These are phyloP conservation scores for Candida vaughaniae DNA, from an alignment of 805 yeast species.

Conservation along the genomic window DNA sequence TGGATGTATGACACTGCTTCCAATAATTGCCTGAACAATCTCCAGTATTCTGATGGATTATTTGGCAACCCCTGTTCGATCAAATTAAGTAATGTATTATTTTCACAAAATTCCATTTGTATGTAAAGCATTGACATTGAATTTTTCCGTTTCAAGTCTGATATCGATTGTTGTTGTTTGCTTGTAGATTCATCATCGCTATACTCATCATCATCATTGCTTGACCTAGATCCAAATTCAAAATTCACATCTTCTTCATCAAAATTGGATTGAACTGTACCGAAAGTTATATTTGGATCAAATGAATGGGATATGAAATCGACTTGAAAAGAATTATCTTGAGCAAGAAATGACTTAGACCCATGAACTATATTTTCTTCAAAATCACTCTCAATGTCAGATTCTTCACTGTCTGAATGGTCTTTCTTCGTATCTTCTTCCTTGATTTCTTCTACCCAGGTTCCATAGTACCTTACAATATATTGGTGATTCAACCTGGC, in stretches of 20 bases:
- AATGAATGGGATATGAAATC: conserved; percentile 71
- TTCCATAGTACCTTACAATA: conserved; percentile 94
- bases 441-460: conserved; percentile 86
- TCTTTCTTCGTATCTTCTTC: conserved; percentile 13
- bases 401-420: conserved; percentile 17
- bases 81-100: conserved; percentile 81
- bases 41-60: conserved; percentile 82
- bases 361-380: conserved; percentile 14
- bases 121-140: conserved; percentile 71
- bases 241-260: conserved; percentile 25
- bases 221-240: conserved; percentile 28
- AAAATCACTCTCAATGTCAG: conserved; percentile 22
- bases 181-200: conserved; percentile 11
- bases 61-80: conserved; percentile 69
- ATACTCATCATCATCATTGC: conserved; percentile 10
- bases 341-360: conserved; percentile 17
- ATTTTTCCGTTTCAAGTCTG: conserved; percentile 5
- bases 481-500: conserved; percentile 93
- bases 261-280: conserved; percentile 42
- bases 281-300: conserved; percentile 42
- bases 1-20: conserved; percentile 93
- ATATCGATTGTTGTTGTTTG: conserved; percentile 13
- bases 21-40: conserved; percentile 78
- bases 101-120: conserved; percentile 99
- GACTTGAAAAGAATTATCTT: conserved; percentile 38